These are phyloP conservation scores for Bombardia bombarda DNA, from an alignment of 495 filamentous ascomycete genomes.

Conservation along the genomic window DNA sequence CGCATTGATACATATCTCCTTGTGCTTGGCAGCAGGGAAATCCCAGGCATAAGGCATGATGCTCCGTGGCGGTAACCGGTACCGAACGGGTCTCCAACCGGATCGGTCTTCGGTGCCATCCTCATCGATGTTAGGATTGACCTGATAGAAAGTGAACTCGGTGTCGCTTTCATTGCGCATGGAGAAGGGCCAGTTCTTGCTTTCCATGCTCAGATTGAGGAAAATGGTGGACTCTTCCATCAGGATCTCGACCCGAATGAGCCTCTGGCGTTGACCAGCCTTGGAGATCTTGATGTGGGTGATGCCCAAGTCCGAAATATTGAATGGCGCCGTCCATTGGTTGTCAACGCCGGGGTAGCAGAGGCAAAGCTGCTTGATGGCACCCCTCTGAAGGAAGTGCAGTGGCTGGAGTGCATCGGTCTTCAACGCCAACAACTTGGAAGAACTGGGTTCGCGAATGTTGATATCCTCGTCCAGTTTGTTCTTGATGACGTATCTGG, in stretches of 20 bases:
- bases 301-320: slow-evolving; percentile 86
- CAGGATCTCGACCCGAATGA: slow-evolving; percentile 81
- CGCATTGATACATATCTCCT: slow-evolving; percentile 76
- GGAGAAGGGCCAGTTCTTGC: slow-evolving; percentile 93
- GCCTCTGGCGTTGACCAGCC: slow-evolving; percentile 75
- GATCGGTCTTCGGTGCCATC: slow-evolving; percentile 76
- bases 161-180: slow-evolving; percentile 96
- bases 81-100: slow-evolving; percentile 83
- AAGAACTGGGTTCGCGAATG: slow-evolving; percentile 81
- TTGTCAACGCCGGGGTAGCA: slow-evolving; percentile 95
- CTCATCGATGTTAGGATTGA: slow-evolving; percentile 61
- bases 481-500: slow-evolving; percentile 91
- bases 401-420: slow-evolving; percentile 71
- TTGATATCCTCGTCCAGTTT: slow-evolving; percentile 80
- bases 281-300: slow-evolving; percentile 91
- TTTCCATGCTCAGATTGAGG: slow-evolving; percentile 81
- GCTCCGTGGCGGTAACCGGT: slow-evolving; percentile 87
- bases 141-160: slow-evolving; percentile 92
- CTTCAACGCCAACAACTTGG: slow-evolving; percentile 67
- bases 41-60: slow-evolving; percentile 99
- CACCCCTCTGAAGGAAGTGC: slow-evolving; percentile 71
- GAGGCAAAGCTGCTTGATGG: slow-evolving; percentile 80
- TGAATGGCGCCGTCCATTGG: slow-evolving; percentile 96
- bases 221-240: slow-evolving; percentile 91
- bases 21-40: slow-evolving; percentile 92